phyloP scores from a whole-genome alignment of 176 grass and related monocot species.

The Zizania latifolia region DNA sequence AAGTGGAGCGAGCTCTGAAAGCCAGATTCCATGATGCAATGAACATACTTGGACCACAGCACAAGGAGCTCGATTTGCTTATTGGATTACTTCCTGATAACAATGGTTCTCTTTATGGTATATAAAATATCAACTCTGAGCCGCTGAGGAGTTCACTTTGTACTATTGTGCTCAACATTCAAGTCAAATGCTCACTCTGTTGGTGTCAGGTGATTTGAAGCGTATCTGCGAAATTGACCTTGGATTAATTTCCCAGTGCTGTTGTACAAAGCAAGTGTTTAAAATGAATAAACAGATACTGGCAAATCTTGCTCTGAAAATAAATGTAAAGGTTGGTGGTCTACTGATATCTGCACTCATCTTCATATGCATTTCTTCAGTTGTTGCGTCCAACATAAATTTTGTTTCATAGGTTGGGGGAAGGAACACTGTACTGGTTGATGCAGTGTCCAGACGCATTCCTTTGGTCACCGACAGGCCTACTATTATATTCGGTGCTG shows the following conservation, averaged over 20 bases:
- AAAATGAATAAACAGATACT: slow-evolving; percentile 75
- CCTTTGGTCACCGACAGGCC: slow-evolving; percentile 84
- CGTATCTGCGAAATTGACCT: slow-evolving; percentile 90
- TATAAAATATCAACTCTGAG: neutral
- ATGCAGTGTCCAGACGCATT: slow-evolving; percentile 71
- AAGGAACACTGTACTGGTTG: slow-evolving; percentile 81
- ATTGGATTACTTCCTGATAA: slow-evolving; percentile 87
- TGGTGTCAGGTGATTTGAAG: slow-evolving; percentile 76
- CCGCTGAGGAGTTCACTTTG: neutral
- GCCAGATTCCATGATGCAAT: slow-evolving; percentile 57
- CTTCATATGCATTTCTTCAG: neutral
- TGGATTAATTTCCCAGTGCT: slow-evolving; percentile 77
- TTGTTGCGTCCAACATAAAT: neutral
- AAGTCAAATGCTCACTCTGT: neutral
- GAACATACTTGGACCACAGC: slow-evolving; percentile 52
- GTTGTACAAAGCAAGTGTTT: slow-evolving; percentile 76
- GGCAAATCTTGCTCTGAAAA: slow-evolving; percentile 90
- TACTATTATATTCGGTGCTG: slow-evolving; percentile 90
- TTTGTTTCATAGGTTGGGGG: slow-evolving; percentile 61
- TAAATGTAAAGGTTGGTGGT: slow-evolving; percentile 85
- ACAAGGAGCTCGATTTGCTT: slow-evolving; percentile 64
- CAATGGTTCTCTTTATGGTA: slow-evolving; percentile 92
- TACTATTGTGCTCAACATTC: neutral
- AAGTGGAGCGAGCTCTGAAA: slow-evolving; percentile 55
- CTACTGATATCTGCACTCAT: neutral